A percentile compares a stretch with the other conserved stretches of the same genome.
phyloP scores from a whole-genome alignment of 768 basidiomycete genomes.

The Rhizopogon rudus region DNA sequence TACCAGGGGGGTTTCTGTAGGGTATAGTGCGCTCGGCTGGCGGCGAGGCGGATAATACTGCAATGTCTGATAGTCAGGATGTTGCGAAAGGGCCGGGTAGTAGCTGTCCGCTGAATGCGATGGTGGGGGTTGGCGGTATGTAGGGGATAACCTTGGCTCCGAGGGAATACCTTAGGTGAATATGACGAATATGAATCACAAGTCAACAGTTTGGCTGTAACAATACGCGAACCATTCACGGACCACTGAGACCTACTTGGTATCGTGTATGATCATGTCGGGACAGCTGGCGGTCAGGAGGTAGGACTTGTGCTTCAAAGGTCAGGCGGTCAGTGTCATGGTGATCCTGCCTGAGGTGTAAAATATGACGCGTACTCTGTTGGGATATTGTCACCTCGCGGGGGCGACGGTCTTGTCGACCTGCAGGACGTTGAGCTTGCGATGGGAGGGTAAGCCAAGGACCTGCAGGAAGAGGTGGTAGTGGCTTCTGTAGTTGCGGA shows the following conservation, averaged over 20 bases:
- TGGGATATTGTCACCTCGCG: conserved; percentile 3
- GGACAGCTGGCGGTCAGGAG: conserved; percentile 3
- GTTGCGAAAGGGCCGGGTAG: no score
- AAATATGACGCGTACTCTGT: no score
- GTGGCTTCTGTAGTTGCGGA: conserved; percentile 8
- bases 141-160: not conserved
- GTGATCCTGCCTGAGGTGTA: no score
- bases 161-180: not conserved
- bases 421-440: not conserved
- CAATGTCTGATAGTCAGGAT: no score
- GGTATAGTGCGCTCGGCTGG: no score
- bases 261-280: not conserved
- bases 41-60: no score
- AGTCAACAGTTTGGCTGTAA: no score
- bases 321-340: not conserved
- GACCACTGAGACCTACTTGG: no score
- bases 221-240: no score
- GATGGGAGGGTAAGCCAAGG: not conserved
- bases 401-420: not conserved
- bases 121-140: no score
- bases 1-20: no score
- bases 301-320: conserved; percentile 7
- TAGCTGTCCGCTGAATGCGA: no score
- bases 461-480: not conserved
- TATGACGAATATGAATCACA: not conserved